phyloP scores from a whole-genome alignment of 2,329 filamentous ascomycete genomes.

The Ceratocystis cacaofunesta region DNA sequence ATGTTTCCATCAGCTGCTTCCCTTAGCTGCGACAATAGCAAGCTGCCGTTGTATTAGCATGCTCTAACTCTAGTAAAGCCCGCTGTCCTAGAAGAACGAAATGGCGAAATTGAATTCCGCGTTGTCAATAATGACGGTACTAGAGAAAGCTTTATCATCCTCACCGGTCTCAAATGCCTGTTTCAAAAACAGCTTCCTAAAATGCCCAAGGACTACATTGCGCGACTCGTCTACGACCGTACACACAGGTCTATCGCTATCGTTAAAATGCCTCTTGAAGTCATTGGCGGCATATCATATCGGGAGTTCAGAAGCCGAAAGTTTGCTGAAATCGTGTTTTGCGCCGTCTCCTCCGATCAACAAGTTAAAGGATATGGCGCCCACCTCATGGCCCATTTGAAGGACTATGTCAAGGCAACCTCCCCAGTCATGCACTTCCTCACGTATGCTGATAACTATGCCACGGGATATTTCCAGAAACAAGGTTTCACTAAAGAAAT shows the following conservation, averaged over 20 bases:
- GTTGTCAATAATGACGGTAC: constrained; percentile 94
- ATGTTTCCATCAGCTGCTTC: background rate
- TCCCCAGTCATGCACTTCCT: constrained; percentile 97
- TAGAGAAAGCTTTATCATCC: constrained; percentile 77
- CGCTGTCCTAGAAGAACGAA: constrained; percentile 83
- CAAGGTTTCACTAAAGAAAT: constrained; percentile 99
- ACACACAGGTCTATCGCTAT: constrained; percentile 95
- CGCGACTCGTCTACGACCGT: constrained; percentile 89
- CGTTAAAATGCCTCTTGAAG: constrained; percentile 87
- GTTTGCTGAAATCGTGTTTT: constrained; percentile 98
- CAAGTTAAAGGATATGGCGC: constrained; percentile 98
- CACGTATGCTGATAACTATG: constrained; percentile 97
- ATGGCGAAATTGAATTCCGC: constrained; percentile 88
- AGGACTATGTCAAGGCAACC: constrained; percentile 95
- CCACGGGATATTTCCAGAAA: constrained; percentile 98
- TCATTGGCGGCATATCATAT: constrained; percentile 95
- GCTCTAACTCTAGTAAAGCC: constrained; percentile 34
- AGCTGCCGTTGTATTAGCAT: background rate
- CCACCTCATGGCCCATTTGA: constrained; percentile 93
- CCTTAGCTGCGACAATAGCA: background rate
- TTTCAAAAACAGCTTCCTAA: constrained; percentile 98
- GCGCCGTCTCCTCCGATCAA: constrained; percentile 91
- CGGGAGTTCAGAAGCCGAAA: constrained; percentile 80
- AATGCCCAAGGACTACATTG: constrained; percentile 99
- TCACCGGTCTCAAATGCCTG: constrained; percentile 91